phyloP scores from a whole-genome alignment of 768 basidiomycete species.

The Lactarius indigo region DNA sequence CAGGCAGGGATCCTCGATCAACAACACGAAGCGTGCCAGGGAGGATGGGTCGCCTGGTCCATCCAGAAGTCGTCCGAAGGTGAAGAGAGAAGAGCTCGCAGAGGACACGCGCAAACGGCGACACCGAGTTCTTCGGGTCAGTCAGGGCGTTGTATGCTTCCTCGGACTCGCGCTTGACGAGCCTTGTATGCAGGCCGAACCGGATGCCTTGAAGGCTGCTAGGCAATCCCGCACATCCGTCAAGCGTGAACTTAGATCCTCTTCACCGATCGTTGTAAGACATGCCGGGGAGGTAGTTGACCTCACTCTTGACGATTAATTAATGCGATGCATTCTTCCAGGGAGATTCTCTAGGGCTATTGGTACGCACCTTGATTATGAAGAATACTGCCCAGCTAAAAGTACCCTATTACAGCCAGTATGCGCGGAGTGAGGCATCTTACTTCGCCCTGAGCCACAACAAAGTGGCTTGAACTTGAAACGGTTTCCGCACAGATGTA shows the following conservation, averaged over 20 bases:
- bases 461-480: too few relatives aligned
- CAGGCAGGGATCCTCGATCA: background rate
- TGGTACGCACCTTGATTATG: too few relatives aligned
- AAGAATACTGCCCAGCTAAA: too few relatives aligned
- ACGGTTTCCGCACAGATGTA: too few relatives aligned
- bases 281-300: constrained; percentile 7
- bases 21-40: constrained; percentile 6
- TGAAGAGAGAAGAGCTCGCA: background rate
- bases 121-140: constrained; percentile 12
- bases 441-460: too few relatives aligned
- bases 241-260: constrained; percentile 11
- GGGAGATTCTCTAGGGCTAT: too few relatives aligned
- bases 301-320: constrained; percentile 16
- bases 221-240: constrained; percentile 1
- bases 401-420: too few relatives aligned
- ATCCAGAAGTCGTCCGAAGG: background rate
- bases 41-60: constrained; percentile 1
- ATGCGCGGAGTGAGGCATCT: too few relatives aligned
- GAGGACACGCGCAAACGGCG: background rate
- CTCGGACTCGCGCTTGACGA: background rate
- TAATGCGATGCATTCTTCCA: background rate
- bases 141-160: background rate
- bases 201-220: background rate
- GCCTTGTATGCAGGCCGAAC: constrained; percentile 2
- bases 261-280: constrained; percentile 3